Evolutionary conservation across 306 rosid species (phyloP).

Genomic region (Crotalaria pallida): DNA sequence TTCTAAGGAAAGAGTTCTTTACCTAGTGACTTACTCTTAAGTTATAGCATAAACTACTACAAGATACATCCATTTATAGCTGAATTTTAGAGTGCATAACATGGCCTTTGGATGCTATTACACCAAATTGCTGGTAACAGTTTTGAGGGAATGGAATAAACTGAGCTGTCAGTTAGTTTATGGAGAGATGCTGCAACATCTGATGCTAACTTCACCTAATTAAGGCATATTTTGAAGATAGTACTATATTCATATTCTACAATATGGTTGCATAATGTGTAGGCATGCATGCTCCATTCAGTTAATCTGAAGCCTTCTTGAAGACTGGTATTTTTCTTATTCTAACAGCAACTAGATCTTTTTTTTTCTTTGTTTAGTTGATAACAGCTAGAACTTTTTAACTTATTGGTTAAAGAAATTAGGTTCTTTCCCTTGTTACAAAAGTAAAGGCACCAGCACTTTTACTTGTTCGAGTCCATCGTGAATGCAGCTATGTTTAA

Average conservation of each 20-base stretch:
- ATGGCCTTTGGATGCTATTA: conserved; percentile 13
- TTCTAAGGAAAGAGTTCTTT: conserved; percentile 6
- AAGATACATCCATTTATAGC: conserved; percentile 40
- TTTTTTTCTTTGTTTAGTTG: background rate
- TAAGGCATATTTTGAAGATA: conserved; percentile 30
- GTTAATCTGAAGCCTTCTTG: conserved; percentile 1
- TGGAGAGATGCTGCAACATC: conserved; percentile 38
- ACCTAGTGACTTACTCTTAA: conserved; percentile 16
- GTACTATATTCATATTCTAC: conserved; percentile 36
- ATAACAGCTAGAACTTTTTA: background rate
- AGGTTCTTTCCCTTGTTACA: background rate
- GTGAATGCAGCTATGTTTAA: no score
- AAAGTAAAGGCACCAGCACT: background rate
- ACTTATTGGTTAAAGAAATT: background rate
- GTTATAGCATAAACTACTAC: conserved; percentile 22
- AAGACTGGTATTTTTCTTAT: conserved; percentile 20
- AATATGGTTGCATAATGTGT: background rate
- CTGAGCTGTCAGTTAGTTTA: conserved; percentile 23
- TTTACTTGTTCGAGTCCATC: no score
- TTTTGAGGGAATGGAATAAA: conserved; percentile 40
- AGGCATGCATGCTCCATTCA: conserved; percentile 2
- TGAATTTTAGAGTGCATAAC: conserved; percentile 14
- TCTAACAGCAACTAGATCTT: background rate
- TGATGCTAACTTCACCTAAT: conserved; percentile 30
- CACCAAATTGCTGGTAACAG: conserved; percentile 16